phyloP scores from a whole-genome alignment of 371 early-diverging fungal species.

The Lichtheimia hyalospora region DNA sequence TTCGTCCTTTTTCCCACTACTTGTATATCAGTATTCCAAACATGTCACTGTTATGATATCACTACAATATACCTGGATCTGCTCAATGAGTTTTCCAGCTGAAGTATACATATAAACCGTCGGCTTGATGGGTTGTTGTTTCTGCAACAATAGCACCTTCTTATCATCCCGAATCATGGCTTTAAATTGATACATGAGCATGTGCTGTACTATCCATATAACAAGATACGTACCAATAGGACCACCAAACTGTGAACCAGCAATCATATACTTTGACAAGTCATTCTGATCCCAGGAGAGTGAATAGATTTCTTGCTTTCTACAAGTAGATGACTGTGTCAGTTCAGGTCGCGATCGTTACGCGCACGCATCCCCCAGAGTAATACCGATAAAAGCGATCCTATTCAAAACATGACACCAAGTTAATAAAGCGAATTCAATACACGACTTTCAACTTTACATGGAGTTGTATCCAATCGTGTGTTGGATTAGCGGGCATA shows the following conservation, averaged over 20 bases:
- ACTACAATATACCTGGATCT: conserved; percentile 66
- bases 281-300: conserved; percentile 88
- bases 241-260: conserved; percentile 88
- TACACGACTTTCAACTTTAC: conserved; percentile 17
- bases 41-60: too few species aligned
- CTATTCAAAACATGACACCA: conserved; percentile 14
- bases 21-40: neutral
- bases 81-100: conserved; percentile 82
- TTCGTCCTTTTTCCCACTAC: conserved; percentile 88
- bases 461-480: conserved; percentile 55
- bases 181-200: conserved; percentile 15
- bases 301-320: conserved; percentile 79
- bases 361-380: neutral
- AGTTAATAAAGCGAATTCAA: neutral
- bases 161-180: conserved; percentile 89
- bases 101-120: conserved; percentile 83
- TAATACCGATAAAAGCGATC: conserved; percentile 52
- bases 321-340: conserved; percentile 13
- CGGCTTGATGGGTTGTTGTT: conserved; percentile 74
- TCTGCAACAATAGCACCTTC: conserved; percentile 72
- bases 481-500: conserved; percentile 56
- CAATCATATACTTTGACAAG: conserved; percentile 77
- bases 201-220: neutral
- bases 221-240: conserved; percentile 73
- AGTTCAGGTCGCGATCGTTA: neutral